A percentile compares a stretch with the other conserved stretches of the same genome.
phyloP scores from a whole-genome alignment of 1,139 yeast species.

The Fermentozyma sake region DNA sequence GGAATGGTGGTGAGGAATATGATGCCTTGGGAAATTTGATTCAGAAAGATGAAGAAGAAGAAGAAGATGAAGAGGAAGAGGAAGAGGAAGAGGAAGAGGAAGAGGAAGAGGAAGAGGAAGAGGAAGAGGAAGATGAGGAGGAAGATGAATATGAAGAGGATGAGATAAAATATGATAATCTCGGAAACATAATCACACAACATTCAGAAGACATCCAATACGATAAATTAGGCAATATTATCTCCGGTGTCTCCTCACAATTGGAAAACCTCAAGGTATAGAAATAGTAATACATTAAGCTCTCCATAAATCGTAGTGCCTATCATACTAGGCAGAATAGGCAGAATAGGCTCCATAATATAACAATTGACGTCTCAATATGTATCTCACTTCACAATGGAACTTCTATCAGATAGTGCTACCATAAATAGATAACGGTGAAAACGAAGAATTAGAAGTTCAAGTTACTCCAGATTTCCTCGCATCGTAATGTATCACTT shows the following conservation, averaged over 20 bases:
- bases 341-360: too few species aligned
- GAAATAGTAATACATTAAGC: too few species aligned
- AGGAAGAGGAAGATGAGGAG: conserved; percentile 4
- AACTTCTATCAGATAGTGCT: too few species aligned
- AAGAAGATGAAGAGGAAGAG: conserved; percentile 5
- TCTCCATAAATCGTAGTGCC: too few species aligned
- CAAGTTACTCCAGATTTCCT: too few species aligned
- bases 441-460: too few species aligned
- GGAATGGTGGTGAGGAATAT: conserved; percentile 7
- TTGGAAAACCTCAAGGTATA: conserved; percentile 2
- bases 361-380: too few species aligned
- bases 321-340: too few species aligned
- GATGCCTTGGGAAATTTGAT: conserved; percentile 14
- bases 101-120: conserved; percentile 4
- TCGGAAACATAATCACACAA: conserved; percentile 9
- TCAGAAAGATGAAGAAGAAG: conserved; percentile 5
- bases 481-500: too few species aligned
- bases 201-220: conserved; percentile 5
- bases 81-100: conserved; percentile 5
- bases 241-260: conserved; percentile 2
- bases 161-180: conserved; percentile 9
- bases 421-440: too few species aligned
- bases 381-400: too few species aligned
- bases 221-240: conserved; percentile 12
- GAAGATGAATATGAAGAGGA: too few species aligned